These are phyloP conservation scores for Lachnellula suecica DNA, from an alignment of 2,329 filamentous ascomycete species.

Conservation along the genomic window DNA sequence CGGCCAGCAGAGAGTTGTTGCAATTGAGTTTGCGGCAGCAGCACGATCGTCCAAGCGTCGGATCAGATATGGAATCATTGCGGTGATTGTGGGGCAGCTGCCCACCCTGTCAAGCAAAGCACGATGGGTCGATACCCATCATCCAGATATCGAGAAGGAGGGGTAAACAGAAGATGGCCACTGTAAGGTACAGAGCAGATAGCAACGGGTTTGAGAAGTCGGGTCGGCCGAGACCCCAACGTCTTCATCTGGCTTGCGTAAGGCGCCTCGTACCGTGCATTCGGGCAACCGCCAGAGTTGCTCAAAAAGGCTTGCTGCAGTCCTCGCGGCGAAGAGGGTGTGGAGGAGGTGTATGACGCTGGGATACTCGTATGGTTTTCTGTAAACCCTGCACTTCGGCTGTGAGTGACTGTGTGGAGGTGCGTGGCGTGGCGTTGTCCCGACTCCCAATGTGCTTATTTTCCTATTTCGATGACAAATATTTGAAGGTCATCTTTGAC, in stretches of 20 bases:
- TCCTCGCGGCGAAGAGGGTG: constrained; percentile 4
- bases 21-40: constrained; percentile 15
- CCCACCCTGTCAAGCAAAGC: too few species aligned
- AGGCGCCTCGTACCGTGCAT: too few species aligned
- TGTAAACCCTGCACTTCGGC: constrained; percentile 5
- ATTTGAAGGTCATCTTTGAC: constrained; percentile 8
- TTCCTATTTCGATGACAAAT: constrained; percentile 17
- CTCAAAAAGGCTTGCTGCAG: constrained; percentile 10
- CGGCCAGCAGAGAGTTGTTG: constrained; percentile 6
- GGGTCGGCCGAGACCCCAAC: not conserved
- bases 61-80: constrained; percentile 13
- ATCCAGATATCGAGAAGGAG: constrained; percentile 5
- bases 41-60: constrained; percentile 3
- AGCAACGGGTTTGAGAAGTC: too few species aligned
- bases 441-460: too few species aligned
- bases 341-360: constrained; percentile 9
- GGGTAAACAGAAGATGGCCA: constrained; percentile 7
- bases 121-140: too few species aligned
- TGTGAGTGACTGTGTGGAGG: constrained; percentile 13
- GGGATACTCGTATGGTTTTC: constrained; percentile 1
- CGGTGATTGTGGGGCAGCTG: constrained; percentile 13
- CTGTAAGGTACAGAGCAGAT: constrained; percentile 16
- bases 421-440: constrained; percentile 13
- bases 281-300: too few species aligned
- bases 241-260: not conserved